Evolutionary conservation across 2,329 filamentous ascomycete species (phyloP).

Genomic region (Sordariomycetes sp.): DNA sequence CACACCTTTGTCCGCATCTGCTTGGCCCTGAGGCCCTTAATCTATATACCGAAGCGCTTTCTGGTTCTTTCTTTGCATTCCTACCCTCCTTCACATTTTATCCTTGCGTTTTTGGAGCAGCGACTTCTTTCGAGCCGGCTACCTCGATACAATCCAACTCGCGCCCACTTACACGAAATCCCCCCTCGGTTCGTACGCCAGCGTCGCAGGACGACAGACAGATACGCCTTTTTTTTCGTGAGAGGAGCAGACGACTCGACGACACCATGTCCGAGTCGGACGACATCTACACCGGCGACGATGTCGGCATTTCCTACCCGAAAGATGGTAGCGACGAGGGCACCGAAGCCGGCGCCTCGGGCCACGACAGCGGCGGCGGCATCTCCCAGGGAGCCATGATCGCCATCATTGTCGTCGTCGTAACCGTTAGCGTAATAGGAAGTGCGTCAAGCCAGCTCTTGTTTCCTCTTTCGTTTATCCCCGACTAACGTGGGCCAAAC

Average conservation of each 20-base stretch:
- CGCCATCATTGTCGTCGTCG: slow-evolving; percentile 65
- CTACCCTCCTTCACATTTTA: background rate
- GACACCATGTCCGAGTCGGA: background rate
- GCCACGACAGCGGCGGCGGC: slow-evolving; percentile 46
- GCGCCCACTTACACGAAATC: background rate
- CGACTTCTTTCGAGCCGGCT: background rate
- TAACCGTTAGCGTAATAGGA: slow-evolving; percentile 55
- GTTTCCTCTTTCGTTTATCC: background rate
- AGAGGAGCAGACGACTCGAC: background rate
- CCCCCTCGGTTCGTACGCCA: background rate
- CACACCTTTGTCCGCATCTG: background rate
- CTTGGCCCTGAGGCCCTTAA: background rate
- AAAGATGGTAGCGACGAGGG: slow-evolving; percentile 16
- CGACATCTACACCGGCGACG: slow-evolving; percentile 3
- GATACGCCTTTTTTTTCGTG: background rate
- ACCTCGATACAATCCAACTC: background rate
- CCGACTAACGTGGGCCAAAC: background rate
- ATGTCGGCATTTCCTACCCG: slow-evolving; percentile 2
- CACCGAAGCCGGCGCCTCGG: slow-evolving; percentile 54
- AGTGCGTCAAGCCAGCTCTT: slow-evolving; percentile 35
- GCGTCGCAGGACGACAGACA: background rate
- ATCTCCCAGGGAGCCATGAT: slow-evolving; percentile 61
- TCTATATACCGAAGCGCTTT: slow-evolving; percentile 3
- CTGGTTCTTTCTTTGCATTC: background rate
- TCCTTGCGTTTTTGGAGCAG: background rate